Conservation (phyloP, 768 basidiomycete genomes). For the Hemileccinum impolitum region DNA sequence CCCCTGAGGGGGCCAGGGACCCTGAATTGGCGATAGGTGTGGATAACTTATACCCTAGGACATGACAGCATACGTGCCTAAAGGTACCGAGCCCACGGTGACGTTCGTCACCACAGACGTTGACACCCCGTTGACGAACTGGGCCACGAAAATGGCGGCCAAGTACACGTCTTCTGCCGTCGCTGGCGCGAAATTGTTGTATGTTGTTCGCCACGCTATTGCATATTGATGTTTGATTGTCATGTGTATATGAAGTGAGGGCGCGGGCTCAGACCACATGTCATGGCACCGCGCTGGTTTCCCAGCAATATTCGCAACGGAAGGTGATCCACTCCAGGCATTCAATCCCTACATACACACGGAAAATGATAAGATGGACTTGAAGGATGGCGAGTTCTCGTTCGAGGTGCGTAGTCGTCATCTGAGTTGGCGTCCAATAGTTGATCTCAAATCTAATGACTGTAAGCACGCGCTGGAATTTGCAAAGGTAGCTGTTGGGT, state of each 20-base stretch:
- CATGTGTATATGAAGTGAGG: slow-evolving; percentile 19
- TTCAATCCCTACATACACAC: slow-evolving; percentile 43
- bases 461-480: slow-evolving; percentile 52
- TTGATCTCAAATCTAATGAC: slow-evolving; percentile 9
- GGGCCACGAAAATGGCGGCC: slow-evolving; percentile 33
- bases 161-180: slow-evolving; percentile 24
- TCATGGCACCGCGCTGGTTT: slow-evolving; percentile 44
- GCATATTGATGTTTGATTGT: too few species aligned
- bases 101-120: slow-evolving; percentile 35
- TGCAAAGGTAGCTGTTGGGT: slow-evolving; percentile 56
- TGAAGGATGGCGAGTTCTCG: slow-evolving; percentile 40
- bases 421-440: background rate
- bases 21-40: too few species aligned
- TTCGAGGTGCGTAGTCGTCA: slow-evolving; percentile 25
- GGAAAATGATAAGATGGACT: slow-evolving; percentile 20
- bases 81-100: slow-evolving; percentile 7
- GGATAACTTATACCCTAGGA: slow-evolving; percentile 14
- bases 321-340: slow-evolving; percentile 39
- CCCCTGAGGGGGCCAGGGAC: too few species aligned
- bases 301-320: slow-evolving; percentile 41
- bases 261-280: slow-evolving; percentile 45
- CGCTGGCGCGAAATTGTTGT: slow-evolving; percentile 28
- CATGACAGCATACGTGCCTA: slow-evolving; percentile 37
- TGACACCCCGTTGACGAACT: slow-evolving; percentile 44
- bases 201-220: slow-evolving; percentile 11